phyloP scores from a whole-genome alignment of 148 eudicot genomes.

The Rhododendron molle region DNA sequence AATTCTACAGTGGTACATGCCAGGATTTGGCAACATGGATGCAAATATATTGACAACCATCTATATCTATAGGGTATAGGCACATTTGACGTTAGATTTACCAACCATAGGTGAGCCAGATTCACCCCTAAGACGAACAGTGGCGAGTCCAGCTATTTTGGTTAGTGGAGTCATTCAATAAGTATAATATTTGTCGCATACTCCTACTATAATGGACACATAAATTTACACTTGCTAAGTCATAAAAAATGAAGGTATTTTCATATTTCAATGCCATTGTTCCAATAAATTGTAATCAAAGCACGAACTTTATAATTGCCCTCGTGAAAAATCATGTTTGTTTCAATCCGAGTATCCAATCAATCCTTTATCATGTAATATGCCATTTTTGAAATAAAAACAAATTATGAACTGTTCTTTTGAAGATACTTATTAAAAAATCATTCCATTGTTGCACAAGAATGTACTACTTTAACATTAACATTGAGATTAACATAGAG shows the following conservation, averaged over 20 bases:
- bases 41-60: no score
- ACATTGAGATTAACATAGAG: no score
- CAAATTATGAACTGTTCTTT: neutral
- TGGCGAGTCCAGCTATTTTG: no score
- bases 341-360: neutral
- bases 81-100: no score
- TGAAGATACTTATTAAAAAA: no score
- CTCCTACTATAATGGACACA: neutral
- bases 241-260: no score
- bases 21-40: no score
- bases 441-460: neutral
- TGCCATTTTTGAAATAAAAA: neutral
- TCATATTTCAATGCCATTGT: neutral
- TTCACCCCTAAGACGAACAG: no score
- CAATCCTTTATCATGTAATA: neutral
- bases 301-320: neutral
- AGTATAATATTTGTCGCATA: neutral
- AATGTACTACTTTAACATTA: neutral
- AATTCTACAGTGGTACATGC: no score
- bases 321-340: neutral
- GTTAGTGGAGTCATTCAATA: no score
- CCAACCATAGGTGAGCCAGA: no score
- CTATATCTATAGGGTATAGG: no score
- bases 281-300: neutral
- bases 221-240: neutral